Evolutionary conservation across 768 basidiomycete species (phyloP), one percentile per base, ranked within the genome.

Genomic region (Exsudoporus frostii): DNA sequence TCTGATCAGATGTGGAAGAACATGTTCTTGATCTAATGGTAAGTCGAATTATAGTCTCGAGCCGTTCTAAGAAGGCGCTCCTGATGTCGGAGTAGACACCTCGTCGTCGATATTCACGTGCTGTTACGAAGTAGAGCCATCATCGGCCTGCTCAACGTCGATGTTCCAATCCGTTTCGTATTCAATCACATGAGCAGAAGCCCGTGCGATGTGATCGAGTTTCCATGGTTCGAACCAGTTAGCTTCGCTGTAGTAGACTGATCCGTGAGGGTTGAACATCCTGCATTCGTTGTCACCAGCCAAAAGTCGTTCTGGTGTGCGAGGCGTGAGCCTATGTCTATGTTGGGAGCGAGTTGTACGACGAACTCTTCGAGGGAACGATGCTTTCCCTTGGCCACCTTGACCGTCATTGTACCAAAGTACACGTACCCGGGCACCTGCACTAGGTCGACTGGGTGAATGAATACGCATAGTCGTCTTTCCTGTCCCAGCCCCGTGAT

Each of bases 391-490:
- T 73, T 80, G 54, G 79, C 79, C 41, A 94, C 87, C 70, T 94
- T 96, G 50, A 76, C 74, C n/a, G 84, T 72, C 75, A 97, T 88
- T 0, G 93, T 94, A 0, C 90, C 89, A 51, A 98, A 76, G 63
- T 98, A 93, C 93, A 97, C 51, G 57, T 87, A 86, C 1, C 82
- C 83, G 8, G 82, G 78, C 0, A 89, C 83, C 57, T 79, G 76
- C 2, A 72, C 66, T 1, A 68, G 66, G 65, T 89, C 77, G 8
- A 91, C 90, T 2, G 87, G 88, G 30, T 70, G 62, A 50, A 90
- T 67, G 66, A 92, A 91, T 70, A 91, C 1, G 85, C 88, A 75
- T 92, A 92, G 69, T 89, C 86, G 63, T 91, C 89, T 69, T 88
- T 90, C 74, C 89, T 91, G 58, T 65, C 54, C 54, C 46, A 39